These are phyloP conservation scores for Plasmodium yoelii DNA, from an alignment of 169 alveolate species.

Conservation along the genomic window DNA sequence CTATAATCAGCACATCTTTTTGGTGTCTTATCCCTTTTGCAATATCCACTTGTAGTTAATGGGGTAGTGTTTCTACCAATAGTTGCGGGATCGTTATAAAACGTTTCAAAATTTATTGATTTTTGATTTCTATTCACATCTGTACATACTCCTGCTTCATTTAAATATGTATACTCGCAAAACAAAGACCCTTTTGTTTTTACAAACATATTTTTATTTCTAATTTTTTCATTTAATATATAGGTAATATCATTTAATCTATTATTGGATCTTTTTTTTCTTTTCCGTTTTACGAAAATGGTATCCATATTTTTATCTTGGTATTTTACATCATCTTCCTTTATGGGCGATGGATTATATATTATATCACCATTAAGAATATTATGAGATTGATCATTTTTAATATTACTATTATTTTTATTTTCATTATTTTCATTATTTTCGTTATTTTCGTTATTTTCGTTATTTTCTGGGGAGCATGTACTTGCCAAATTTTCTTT, in stretches of 20 bases:
- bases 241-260: constrained; percentile 46
- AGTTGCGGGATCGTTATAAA: constrained; percentile 6
- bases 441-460: no score
- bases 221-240: constrained; percentile 30
- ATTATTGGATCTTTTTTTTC: constrained; percentile 11
- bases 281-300: neutral
- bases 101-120: constrained; percentile 10
- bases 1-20: neutral
- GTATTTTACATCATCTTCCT: no score
- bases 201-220: constrained; percentile 39
- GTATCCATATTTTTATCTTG: no score
- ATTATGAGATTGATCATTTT: no score
- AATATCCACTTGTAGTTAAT: neutral
- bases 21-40: neutral
- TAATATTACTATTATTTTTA: no score
- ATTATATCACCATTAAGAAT: no score
- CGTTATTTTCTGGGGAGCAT: no score
- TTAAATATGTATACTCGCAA: constrained; percentile 16
- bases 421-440: no score
- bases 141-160: constrained; percentile 68
- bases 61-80: neutral
- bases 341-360: no score
- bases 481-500: no score
- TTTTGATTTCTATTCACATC: constrained; percentile 66
- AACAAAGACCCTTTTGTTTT: constrained; percentile 35